Conservation (phyloP, 2,329 filamentous ascomycete genomes). For the Alternaria triticina region DNA sequence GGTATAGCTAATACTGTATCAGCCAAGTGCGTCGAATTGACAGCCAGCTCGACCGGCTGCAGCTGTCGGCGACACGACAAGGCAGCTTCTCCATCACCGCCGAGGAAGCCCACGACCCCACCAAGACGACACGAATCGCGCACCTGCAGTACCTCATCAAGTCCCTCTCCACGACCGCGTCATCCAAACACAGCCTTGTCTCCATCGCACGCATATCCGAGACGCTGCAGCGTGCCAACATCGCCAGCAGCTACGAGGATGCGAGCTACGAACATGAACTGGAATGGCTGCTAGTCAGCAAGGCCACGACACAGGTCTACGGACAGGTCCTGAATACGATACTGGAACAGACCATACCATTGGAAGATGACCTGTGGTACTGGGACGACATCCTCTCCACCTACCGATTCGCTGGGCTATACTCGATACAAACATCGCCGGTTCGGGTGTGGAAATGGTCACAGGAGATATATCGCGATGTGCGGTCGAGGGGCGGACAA, state of each 20-base stretch:
- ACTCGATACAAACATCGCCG: slow-evolving; percentile 86
- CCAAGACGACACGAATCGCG: slow-evolving; percentile 57
- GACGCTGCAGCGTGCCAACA: slow-evolving; percentile 68
- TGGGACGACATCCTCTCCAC: slow-evolving; percentile 90
- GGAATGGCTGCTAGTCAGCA: slow-evolving; percentile 89
- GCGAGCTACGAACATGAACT: slow-evolving; percentile 73
- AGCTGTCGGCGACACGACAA: slow-evolving; percentile 51
- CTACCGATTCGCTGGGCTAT: slow-evolving; percentile 77
- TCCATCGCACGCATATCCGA: slow-evolving; percentile 62
- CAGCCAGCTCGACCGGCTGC: slow-evolving; percentile 63
- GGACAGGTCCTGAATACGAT: slow-evolving; percentile 79
- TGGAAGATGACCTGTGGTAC: slow-evolving; percentile 91
- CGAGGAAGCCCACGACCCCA: slow-evolving; percentile 44
- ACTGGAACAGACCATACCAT: slow-evolving; percentile 79
- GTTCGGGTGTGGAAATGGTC: slow-evolving; percentile 74
- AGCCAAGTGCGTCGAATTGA: slow-evolving; percentile 65
- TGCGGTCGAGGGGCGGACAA: slow-evolving; percentile 50
- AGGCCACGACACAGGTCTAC: slow-evolving; percentile 90
- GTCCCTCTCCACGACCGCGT: slow-evolving; percentile 72
- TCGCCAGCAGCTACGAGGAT: slow-evolving; percentile 50
- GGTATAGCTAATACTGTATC: slow-evolving; percentile 8
- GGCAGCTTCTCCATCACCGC: slow-evolving; percentile 39
- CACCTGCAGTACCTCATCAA: slow-evolving; percentile 73
- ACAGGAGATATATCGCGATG: slow-evolving; percentile 72
- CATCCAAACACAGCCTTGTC: slow-evolving; percentile 67